phyloP scores from a whole-genome alignment of 2,329 filamentous ascomycete species.

The Venturia asperata region DNA sequence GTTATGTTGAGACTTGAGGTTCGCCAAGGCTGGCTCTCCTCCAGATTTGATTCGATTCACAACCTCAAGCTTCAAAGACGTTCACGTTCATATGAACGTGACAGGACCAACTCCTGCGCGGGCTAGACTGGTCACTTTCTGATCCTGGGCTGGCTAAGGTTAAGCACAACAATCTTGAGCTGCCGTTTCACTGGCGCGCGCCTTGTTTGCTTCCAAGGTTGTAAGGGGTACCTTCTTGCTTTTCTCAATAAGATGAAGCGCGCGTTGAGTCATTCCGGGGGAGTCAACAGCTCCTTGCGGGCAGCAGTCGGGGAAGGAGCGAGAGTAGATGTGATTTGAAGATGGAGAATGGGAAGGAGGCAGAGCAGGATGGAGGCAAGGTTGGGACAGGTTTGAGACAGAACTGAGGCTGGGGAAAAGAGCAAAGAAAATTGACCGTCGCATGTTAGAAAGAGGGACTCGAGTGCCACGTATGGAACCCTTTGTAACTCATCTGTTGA shows the following conservation, averaged over 20 bases:
- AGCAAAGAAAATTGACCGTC: neutral
- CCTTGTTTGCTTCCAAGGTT: neutral
- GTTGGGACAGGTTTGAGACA: neutral
- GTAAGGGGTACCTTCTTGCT: neutral
- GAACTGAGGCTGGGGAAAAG: neutral
- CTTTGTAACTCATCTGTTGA: neutral
- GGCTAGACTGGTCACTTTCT: neutral
- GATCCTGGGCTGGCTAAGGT: neutral
- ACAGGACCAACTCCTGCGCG: neutral
- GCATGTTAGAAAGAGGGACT: neutral
- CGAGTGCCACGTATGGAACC: neutral
- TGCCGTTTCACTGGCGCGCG: slow-evolving; percentile 1
- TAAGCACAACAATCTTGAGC: neutral
- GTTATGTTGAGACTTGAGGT: neutral
- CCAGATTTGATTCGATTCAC: neutral
- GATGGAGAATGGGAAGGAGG: neutral
- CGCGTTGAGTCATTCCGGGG: neutral
- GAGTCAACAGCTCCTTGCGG: neutral
- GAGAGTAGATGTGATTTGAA: neutral
- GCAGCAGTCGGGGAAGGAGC: neutral
- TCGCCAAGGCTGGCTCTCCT: neutral
- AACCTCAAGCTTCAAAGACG: neutral
- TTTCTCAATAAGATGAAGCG: neutral
- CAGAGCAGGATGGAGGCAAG: neutral
- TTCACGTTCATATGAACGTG: neutral